Base-by-base conservation (phyloP, 2,329 filamentous ascomycete species). In the Xylariaceae sp. region DNA sequence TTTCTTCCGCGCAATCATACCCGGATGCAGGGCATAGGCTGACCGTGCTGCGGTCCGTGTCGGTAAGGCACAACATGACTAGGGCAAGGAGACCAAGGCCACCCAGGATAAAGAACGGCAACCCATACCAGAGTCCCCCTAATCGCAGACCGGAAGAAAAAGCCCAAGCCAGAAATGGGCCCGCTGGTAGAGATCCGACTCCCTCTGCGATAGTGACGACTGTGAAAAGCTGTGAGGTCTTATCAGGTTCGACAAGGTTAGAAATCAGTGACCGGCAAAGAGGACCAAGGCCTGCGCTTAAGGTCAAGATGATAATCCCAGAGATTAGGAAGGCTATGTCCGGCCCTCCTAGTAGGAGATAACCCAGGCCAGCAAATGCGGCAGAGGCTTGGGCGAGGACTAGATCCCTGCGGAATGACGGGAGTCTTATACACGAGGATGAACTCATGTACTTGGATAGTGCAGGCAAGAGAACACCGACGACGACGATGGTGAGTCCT, bases 151-250 rank as follows among this genome's bases (percentile, higher is more conserved):
- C 67, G 5, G 44, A 36, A 3, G 61, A 65, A 40, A 71, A 71
- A 3, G 61, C 31, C 62, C 67, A 65, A 7, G 68, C 67, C 24
- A 72, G 54, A 7, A 65, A 41, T n/a, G 69, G 67, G 1, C 67
- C 67, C 2, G 61, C 63, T 23, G 66, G 51, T 9, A 71, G 56
- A 26, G 54, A 56, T 26, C 68, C 64, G 7, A 61, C 37, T 4
- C 65, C 66, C 60, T 69, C 66, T 8, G 65, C 55, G 44, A 69
- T 69, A 53, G 64, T 63, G 16, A 67, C 64, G n/a, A 72, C 60
- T 4, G 68, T 68, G 51, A 69, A 68, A n/a, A 72, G 53, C 21
- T 69, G 63, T 24, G 39, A 56, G 17, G 39, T 40, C 17, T 50
- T 29, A 16, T 24, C 29, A 3, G 52, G 6, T 62, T 64, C 12